Base-by-base conservation (phyloP, 169 alveolate genomes). In the Babesia divergens region DNA sequence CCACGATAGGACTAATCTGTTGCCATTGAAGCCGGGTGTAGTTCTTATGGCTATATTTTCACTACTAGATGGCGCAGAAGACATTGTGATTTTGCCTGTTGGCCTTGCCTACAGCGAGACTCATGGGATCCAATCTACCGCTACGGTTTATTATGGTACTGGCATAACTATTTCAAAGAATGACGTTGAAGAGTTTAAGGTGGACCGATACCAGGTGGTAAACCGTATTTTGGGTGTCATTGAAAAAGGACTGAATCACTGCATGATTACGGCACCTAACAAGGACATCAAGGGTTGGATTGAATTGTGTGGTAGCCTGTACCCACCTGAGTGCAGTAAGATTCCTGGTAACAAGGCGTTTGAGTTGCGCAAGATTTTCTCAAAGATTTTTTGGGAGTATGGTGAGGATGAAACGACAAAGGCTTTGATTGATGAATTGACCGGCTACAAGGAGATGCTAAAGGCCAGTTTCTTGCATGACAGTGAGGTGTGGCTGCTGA, bases 11-110 rank as follows among this genome's bases (percentile, higher is more conserved):
- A 92, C 98, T 26, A 94, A 94, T 49, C 82, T 96, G 32, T 74
- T 96, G 44, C 98, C 97, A 50, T 79, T 96, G 55, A 96, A 96
- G 85, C 97, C 98, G 35, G 99, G 99, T 28, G 98, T 95, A 53
- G 94, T 94, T 18, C 68, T 94, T 35, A 94, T 94, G 96, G 96
- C 98, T 13, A 79, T 96, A 44, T 92, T 91, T 38, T 94, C 98
- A 2, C 87, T 94, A 84, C 92, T 92, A 18, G 96, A 93, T 58
- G 96, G 96, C 26, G 94, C 95, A 4, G 96, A 92, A 65, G 96
- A 91, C 65, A 93, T 92, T 11, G 84, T 91, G 58, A 89, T 92
- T 43, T 89, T 92, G 40, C 96, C 96, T n/a, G 95, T 92, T 8
- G 96, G 96, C 22, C 66, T 92, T 32, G 86, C 89, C 16, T 91